phyloP scores from a whole-genome alignment of 2,329 filamentous ascomycete genomes.

The Thermothelomyces thermophilus region DNA sequence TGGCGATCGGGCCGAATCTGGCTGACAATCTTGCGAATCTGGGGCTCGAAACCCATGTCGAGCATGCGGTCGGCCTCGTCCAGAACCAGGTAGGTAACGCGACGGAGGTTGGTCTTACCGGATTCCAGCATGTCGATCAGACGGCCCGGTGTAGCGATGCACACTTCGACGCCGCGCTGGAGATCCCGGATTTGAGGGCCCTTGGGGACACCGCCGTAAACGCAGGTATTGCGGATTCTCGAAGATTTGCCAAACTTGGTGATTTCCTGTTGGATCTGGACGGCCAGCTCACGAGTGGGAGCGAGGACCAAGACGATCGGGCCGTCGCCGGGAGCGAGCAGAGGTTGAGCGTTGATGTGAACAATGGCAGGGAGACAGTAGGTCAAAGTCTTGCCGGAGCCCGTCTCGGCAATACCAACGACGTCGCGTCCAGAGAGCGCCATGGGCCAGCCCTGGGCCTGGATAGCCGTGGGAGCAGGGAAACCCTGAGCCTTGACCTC shows the following conservation, averaged over 20 bases:
- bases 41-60: constrained; percentile 99
- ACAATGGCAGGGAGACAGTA: constrained; percentile 98
- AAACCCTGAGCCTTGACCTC: constrained; percentile 99
- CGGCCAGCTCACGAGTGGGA: constrained; percentile 93
- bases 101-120: constrained; percentile 94
- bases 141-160: constrained; percentile 95
- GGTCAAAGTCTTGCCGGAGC: constrained; percentile 97
- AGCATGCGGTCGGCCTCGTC: constrained; percentile 99
- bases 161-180: constrained; percentile 91
- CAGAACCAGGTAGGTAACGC: constrained; percentile 95
- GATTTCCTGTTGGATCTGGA: constrained; percentile 98
- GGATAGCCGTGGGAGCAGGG: constrained; percentile 86
- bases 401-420: constrained; percentile 97
- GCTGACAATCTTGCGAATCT: constrained; percentile 96
- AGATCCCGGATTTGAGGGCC: constrained; percentile 95
- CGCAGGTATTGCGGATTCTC: constrained; percentile 95
- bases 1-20: constrained; percentile 98
- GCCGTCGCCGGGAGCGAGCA: constrained; percentile 88
- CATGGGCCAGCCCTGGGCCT: constrained; percentile 99
- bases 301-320: constrained; percentile 95
- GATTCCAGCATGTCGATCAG: constrained; percentile 98
- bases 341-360: constrained; percentile 98
- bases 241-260: constrained; percentile 98
- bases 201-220: constrained; percentile 98
- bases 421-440: constrained; percentile 96